Percentiles rank a stretch among this genome's conserved stretches.
These are phyloP conservation scores for Pulveroboletus frians DNA, from an alignment of 768 basidiomycete genomes.

Conservation along the genomic window DNA sequence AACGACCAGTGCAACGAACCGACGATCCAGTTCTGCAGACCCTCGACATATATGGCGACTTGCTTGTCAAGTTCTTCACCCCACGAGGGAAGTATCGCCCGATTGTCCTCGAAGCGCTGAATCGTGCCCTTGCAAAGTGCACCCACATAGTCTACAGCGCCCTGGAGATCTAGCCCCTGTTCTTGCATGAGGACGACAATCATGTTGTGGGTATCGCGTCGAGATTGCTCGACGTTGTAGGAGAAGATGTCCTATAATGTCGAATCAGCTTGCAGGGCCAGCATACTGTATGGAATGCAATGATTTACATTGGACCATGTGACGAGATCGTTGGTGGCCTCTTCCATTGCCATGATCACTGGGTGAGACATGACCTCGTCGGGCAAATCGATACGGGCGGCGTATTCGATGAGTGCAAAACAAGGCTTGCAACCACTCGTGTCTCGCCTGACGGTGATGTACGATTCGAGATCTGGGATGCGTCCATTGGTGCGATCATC, in stretches of 20 bases:
- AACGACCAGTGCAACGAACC: constrained; percentile 74
- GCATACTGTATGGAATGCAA: neutral
- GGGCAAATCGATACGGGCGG: constrained; percentile 45
- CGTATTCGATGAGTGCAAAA: constrained; percentile 53
- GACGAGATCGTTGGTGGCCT: constrained; percentile 48
- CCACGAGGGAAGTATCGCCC: constrained; percentile 54
- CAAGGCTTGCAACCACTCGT: constrained; percentile 50
- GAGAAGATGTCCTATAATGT: constrained; percentile 61
- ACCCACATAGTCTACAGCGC: constrained; percentile 61
- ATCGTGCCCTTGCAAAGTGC: constrained; percentile 54
- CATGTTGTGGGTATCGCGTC: constrained; percentile 68
- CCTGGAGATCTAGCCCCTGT: constrained; percentile 52
- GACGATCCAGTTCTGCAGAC: constrained; percentile 68
- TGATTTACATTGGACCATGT: constrained; percentile 41
- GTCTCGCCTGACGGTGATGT: constrained; percentile 48
- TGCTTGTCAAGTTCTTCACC: constrained; percentile 53
- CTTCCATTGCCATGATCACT: constrained; percentile 39
- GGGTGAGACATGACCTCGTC: constrained; percentile 52
- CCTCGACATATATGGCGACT: constrained; percentile 53
- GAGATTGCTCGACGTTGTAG: constrained; percentile 70
- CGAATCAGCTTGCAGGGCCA: neutral
- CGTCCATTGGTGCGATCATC: constrained; percentile 35
- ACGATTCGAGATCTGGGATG: constrained; percentile 47
- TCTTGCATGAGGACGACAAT: constrained; percentile 64
- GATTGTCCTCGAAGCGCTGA: constrained; percentile 46